Evolutionary conservation across 2,329 filamentous ascomycete genomes (phyloP).

Genomic region (Arthrobotrys musiformis): DNA sequence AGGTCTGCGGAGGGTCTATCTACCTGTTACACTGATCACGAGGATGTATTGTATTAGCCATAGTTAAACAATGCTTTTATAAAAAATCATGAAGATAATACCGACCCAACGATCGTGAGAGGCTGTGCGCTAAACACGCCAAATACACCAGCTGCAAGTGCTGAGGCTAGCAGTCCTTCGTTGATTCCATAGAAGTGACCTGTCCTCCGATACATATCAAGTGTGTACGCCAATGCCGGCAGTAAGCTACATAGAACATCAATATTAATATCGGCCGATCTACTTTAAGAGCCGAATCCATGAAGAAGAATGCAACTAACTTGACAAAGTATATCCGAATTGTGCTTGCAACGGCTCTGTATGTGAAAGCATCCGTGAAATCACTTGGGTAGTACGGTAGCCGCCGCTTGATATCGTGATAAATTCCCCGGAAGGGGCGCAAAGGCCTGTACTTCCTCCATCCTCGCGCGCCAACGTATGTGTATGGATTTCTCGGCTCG

Average conservation of each 20-base stretch:
- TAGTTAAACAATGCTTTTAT: neutral
- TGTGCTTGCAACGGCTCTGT: conserved; percentile 68
- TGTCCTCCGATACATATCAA: conserved; percentile 70
- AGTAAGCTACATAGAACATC: conserved; percentile 63
- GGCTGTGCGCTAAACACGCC: conserved; percentile 82
- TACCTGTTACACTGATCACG: conserved; percentile 58
- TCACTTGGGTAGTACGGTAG: conserved; percentile 66
- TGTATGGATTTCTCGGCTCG: conserved; percentile 43
- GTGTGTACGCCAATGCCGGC: conserved; percentile 70
- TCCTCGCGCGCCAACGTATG: conserved; percentile 45
- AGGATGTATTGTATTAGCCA: conserved; percentile 64
- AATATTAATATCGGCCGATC: no score
- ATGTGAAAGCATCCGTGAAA: conserved; percentile 68
- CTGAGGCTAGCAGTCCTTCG: conserved; percentile 86
- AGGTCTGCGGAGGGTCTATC: neutral
- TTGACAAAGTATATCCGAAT: conserved; percentile 72
- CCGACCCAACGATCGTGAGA: conserved; percentile 89
- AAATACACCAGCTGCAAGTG: conserved; percentile 84
- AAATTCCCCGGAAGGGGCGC: conserved; percentile 48
- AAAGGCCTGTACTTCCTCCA: conserved; percentile 50
- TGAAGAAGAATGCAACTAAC: conserved; percentile 58
- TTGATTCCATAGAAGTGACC: conserved; percentile 70
- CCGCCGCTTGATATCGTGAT: conserved; percentile 53
- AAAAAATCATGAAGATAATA: neutral
- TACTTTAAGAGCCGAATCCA: no score